These are phyloP conservation scores for Aspergillus neotritici DNA, from an alignment of 2,329 filamentous ascomycete genomes.

Conservation along the genomic window DNA sequence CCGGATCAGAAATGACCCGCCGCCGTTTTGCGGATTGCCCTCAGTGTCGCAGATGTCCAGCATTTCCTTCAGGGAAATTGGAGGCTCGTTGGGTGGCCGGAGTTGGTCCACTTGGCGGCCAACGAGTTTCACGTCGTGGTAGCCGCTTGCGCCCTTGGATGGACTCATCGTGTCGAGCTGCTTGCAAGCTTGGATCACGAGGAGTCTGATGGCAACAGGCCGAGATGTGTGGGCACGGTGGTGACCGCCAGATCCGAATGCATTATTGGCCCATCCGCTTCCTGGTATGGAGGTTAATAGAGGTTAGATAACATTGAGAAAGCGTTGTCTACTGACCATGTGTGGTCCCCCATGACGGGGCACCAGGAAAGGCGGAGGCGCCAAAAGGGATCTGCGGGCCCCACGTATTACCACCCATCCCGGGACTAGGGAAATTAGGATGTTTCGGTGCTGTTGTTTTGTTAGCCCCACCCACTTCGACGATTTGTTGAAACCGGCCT, in stretches of 20 bases:
- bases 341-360: constrained; percentile 35
- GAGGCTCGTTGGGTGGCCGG: constrained; percentile 52
- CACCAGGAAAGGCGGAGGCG: constrained; percentile 30
- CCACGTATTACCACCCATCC: constrained; percentile 31
- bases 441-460: constrained; percentile 27
- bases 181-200: constrained; percentile 75
- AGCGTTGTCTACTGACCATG: constrained; percentile 27
- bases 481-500: constrained; percentile 5
- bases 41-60: constrained; percentile 85
- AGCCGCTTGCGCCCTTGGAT: constrained; percentile 52
- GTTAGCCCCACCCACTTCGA: constrained; percentile 14
- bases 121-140: constrained; percentile 62
- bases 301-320: neutral
- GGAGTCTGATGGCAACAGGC: constrained; percentile 62
- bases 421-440: constrained; percentile 28
- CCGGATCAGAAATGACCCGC: constrained; percentile 74
- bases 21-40: constrained; percentile 78
- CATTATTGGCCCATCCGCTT: constrained; percentile 43
- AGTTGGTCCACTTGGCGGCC: constrained; percentile 61
- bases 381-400: constrained; percentile 35
- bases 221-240: constrained; percentile 55
- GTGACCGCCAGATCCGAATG: constrained; percentile 46
- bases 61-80: constrained; percentile 61
- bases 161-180: constrained; percentile 44
- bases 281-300: constrained; percentile 27